Percentiles rank a stretch among this genome's conserved stretches.
Evolutionary conservation across 2,329 filamentous ascomycete genomes (phyloP).

Genomic region (Gnomoniopsis smithogilvyi): DNA sequence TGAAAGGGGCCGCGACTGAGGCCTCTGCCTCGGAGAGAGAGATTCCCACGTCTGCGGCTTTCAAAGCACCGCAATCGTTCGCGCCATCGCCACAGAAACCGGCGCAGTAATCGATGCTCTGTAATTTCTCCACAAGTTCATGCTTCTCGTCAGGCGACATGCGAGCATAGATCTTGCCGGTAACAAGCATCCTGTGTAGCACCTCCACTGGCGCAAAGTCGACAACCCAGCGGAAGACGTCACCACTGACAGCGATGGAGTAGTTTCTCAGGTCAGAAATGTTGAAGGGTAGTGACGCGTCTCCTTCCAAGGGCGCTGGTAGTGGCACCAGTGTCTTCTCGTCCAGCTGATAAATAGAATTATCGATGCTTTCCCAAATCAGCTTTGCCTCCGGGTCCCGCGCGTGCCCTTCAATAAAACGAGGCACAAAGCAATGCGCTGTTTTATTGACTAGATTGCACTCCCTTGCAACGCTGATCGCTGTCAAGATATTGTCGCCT

Average conservation of each 20-base stretch:
- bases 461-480: conserved; percentile 91
- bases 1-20: conserved; percentile 97
- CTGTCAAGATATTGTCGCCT: conserved; percentile 95
- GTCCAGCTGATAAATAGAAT: conserved; percentile 74
- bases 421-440: conserved; percentile 89
- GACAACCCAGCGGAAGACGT: conserved; percentile 94
- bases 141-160: conserved; percentile 99
- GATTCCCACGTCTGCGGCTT: conserved; percentile 95
- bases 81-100: conserved; percentile 97
- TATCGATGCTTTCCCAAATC: conserved; percentile 93
- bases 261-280: conserved; percentile 80
- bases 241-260: conserved; percentile 83
- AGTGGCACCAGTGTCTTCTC: conserved; percentile 74
- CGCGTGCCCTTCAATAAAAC: conserved; percentile 76
- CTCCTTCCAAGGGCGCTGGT: conserved; percentile 65
- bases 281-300: conserved; percentile 83
- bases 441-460: conserved; percentile 77
- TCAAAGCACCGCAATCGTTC: conserved; percentile 95
- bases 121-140: conserved; percentile 93
- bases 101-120: conserved; percentile 91
- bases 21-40: conserved; percentile 96
- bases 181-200: conserved; percentile 80
- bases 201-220: conserved; percentile 84
- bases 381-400: conserved; percentile 71
- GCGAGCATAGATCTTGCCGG: conserved; percentile 89